Base-by-base conservation (phyloP, 805 yeast genomes). In the Hanseniaspora hatyaiensis region DNA sequence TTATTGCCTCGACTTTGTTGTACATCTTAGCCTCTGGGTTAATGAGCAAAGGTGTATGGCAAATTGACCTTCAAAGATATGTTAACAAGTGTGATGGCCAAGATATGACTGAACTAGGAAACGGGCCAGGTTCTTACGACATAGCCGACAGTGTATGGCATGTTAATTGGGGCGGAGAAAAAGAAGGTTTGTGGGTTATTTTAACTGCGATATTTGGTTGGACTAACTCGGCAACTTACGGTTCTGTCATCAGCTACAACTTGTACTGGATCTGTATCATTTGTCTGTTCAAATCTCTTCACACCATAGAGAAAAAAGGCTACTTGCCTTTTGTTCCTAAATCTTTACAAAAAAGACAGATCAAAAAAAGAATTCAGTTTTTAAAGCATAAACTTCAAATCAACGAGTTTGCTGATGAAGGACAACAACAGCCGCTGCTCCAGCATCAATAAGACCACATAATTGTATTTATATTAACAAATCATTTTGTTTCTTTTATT, bases 51-150 rank as follows among this genome's bases (percentile, higher is more conserved):
- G 95, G 95, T 15, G 80, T 87, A 2, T 87, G 96, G 96, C 85
- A 82, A 59, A 71, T 83, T 51, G 96, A 87, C 59, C 65, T 85
- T 40, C 92, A 87, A 62, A 67, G 66, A 47, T 87, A 79, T 63
- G 85, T 86, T 50, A 73, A 75, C 50, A 64, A 66, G 51, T 87
- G 94, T 57, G 75, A 72, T 48, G 96, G 96, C 1, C 76, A 77
- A 57, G 96, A 87, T 56, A 82, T 85, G 59, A 73, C 84, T 34
- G 96, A 87, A 64, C 75, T 80, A 1, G 96, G 96, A 1, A 80
- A 81, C 33, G 96, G 96, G 0, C 95, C 95, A 0, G 96, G 96
- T 0, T 82, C 94, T 0, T 87, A 87, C 58, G 95, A 87, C 57
- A 79, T 87, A 19, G 54, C 73, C 18, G 74, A 71, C 40, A 78